phyloP scores from a whole-genome alignment of 2,329 filamentous ascomycete species.

The Sporothrix brasiliensis region DNA sequence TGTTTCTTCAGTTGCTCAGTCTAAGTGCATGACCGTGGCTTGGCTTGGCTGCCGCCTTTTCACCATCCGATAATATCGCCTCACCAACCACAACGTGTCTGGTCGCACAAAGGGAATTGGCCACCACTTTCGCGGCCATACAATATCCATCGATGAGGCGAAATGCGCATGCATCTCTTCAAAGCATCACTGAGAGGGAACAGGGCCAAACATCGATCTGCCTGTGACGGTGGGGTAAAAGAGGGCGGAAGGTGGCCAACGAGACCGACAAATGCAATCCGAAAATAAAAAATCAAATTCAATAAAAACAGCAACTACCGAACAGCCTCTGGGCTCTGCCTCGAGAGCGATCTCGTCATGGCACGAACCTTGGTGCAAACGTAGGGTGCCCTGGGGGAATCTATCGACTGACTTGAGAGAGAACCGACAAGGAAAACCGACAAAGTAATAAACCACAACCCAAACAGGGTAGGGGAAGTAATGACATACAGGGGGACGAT shows the following conservation, averaged over 20 bases:
- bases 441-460: not conserved
- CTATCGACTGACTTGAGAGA: conserved; percentile 32
- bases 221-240: not conserved
- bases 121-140: not conserved
- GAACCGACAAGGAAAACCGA: conserved; percentile 10
- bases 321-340: conserved; percentile 28
- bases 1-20: not conserved
- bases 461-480: not conserved
- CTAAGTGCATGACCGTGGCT: not conserved
- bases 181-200: not conserved
- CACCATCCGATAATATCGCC: not conserved
- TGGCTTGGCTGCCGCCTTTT: not conserved
- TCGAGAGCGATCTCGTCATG: conserved; percentile 33
- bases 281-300: not conserved
- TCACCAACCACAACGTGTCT: too few species aligned
- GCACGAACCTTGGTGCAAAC: conserved; percentile 26
- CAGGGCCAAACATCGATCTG: not conserved
- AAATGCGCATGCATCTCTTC: not conserved
- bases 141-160: not conserved
- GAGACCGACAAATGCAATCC: not conserved
- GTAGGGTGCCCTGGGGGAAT: conserved; percentile 33
- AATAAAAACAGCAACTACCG: conserved; percentile 29
- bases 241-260: not conserved
- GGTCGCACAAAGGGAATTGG: not conserved
- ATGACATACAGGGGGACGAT: not conserved